Conservation (phyloP, 2,329 filamentous ascomycete genomes). For the Xylaria sp. region DNA sequence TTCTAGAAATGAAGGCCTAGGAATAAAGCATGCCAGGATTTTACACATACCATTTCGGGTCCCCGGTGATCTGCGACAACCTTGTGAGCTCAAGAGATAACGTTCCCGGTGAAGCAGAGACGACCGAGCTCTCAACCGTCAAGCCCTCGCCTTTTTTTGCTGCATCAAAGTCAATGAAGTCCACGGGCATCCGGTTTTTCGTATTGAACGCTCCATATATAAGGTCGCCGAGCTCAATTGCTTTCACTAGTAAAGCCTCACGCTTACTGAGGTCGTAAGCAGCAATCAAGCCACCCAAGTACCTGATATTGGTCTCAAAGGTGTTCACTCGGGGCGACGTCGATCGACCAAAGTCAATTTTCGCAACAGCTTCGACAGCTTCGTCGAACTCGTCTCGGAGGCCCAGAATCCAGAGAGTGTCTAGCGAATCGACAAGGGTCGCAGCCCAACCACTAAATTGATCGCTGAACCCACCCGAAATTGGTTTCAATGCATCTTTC, state of each 20-base stretch:
- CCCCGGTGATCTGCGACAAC: conserved; percentile 73
- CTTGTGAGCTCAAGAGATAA: conserved; percentile 75
- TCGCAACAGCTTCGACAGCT: conserved; percentile 50
- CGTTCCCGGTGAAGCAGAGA: conserved; percentile 61
- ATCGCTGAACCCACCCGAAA: conserved; percentile 50
- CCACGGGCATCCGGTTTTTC: conserved; percentile 51
- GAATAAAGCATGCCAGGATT: too few relatives aligned
- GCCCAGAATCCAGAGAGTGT: conserved; percentile 57
- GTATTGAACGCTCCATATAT: conserved; percentile 54
- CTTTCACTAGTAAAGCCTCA: conserved; percentile 48
- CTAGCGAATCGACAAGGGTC: conserved; percentile 58
- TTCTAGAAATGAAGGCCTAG: too few relatives aligned
- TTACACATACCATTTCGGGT: too few relatives aligned
- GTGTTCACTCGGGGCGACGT: conserved; percentile 44
- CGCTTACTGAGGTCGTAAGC: conserved; percentile 49
- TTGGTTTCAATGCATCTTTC: conserved; percentile 54
- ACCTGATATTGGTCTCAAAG: conserved; percentile 54
- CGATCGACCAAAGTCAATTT: conserved; percentile 54
- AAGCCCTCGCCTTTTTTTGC: conserved; percentile 46
- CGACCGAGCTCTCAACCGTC: conserved; percentile 44
- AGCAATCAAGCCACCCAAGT: conserved; percentile 50
- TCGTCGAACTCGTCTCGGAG: conserved; percentile 54
- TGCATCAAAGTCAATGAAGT: conserved; percentile 52
- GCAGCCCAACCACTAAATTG: conserved; percentile 58
- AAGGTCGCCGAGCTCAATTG: conserved; percentile 52